Percentiles rank a stretch among this genome's conserved stretches.
These are phyloP conservation scores for Rhodosporidiobolus odoratus DNA, from an alignment of 768 basidiomycete genomes.

Conservation along the genomic window DNA sequence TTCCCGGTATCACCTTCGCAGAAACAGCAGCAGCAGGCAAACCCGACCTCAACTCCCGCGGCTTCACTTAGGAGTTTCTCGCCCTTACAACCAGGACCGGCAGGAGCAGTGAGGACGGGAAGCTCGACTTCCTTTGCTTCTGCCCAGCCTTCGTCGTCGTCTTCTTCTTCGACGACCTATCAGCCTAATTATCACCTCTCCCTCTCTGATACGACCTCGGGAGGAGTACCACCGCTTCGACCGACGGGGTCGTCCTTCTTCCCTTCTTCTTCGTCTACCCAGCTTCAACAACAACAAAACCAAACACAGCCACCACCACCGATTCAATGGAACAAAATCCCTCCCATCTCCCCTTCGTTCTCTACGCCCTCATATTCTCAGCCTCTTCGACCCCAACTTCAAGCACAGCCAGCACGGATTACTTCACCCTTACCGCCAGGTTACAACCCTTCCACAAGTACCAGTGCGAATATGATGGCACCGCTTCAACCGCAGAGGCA, in stretches of 20 bases:
- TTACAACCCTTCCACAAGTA: slow-evolving; percentile 12
- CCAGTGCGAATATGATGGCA: background rate
- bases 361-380: background rate
- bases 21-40: background rate
- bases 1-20: slow-evolving; percentile 7
- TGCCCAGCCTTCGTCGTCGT: background rate
- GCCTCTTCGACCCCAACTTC: background rate
- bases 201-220: slow-evolving; percentile 11
- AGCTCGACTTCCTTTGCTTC: background rate
- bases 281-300: too few species aligned
- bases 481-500: slow-evolving; percentile 11
- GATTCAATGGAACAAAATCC: slow-evolving; percentile 27
- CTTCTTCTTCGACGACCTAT: background rate
- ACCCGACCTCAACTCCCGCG: background rate
- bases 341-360: background rate
- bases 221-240: slow-evolving; percentile 13
- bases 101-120: background rate
- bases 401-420: background rate
- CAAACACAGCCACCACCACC: background rate
- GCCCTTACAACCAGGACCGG: slow-evolving; percentile 27
- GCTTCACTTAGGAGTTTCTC: slow-evolving; percentile 19
- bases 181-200: slow-evolving; percentile 27
- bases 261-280: background rate
- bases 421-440: slow-evolving; percentile 18
- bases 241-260: slow-evolving; percentile 22